Conservation (phyloP, 768 basidiomycete genomes). For the Auricularia sp. region DNA sequence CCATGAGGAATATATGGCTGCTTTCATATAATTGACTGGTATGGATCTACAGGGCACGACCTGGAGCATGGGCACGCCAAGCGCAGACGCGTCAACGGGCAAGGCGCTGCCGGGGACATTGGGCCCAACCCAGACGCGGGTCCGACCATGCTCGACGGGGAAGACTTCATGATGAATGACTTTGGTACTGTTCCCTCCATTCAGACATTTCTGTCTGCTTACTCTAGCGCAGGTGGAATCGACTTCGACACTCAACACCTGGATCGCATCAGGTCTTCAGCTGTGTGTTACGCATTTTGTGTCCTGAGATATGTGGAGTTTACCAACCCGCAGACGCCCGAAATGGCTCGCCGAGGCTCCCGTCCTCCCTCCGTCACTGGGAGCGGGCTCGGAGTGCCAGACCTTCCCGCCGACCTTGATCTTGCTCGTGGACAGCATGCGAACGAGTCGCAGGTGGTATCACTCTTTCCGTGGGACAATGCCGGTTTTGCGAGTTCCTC, state of each 20-base stretch:
- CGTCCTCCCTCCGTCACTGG: neutral
- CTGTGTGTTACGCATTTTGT: no score
- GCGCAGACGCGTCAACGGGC: neutral
- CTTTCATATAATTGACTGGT: neutral
- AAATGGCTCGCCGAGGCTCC: neutral
- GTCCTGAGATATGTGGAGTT: no score
- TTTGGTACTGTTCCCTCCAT: neutral
- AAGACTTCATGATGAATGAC: neutral
- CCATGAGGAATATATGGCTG: neutral
- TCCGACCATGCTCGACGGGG: neutral
- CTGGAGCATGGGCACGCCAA: neutral
- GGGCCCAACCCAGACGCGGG: neutral
- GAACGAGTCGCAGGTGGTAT: constrained; percentile 49
- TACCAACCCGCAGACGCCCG: neutral
- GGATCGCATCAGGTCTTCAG: neutral
- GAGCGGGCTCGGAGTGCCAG: neutral
- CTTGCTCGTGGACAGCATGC: neutral
- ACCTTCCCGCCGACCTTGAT: neutral
- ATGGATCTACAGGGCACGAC: neutral
- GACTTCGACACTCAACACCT: neutral
- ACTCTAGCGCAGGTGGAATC: neutral
- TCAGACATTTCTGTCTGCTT: neutral
- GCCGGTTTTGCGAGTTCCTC: constrained; percentile 48
- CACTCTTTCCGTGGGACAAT: constrained; percentile 78
- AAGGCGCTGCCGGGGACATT: neutral